A percentile compares a stretch with the other conserved stretches of the same genome.
These are phyloP conservation scores for Aureobasidium uvarum DNA, from an alignment of 2,329 filamentous ascomycete species.

Conservation along the genomic window DNA sequence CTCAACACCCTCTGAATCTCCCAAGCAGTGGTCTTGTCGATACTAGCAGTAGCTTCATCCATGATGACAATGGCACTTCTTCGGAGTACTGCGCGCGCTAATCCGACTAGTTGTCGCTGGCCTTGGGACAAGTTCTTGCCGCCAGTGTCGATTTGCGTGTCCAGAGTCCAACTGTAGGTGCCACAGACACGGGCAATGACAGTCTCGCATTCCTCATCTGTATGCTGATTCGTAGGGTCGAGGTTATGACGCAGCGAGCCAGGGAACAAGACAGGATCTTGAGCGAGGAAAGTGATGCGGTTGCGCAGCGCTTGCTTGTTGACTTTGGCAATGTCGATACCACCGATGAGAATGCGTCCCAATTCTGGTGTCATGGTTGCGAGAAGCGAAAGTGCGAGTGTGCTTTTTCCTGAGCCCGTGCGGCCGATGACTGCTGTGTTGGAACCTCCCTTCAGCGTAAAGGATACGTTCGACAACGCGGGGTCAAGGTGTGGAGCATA, in stretches of 20 bases:
- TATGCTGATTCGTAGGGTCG: constrained; percentile 59
- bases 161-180: constrained; percentile 56
- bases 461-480: constrained; percentile 65
- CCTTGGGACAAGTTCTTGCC: constrained; percentile 64
- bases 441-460: constrained; percentile 74
- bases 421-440: constrained; percentile 77
- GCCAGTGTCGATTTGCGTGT: constrained; percentile 58
- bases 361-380: constrained; percentile 55
- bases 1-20: constrained; percentile 56
- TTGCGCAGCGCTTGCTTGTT: constrained; percentile 59
- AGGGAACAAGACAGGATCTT: constrained; percentile 65
- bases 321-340: constrained; percentile 59
- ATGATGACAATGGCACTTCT: constrained; percentile 62
- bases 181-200: constrained; percentile 56
- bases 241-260: constrained; percentile 62
- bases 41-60: constrained; percentile 65
- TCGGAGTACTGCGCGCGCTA: constrained; percentile 61
- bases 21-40: constrained; percentile 61
- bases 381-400: constrained; percentile 62
- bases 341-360: constrained; percentile 60
- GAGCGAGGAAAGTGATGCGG: constrained; percentile 64
- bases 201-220: constrained; percentile 53
- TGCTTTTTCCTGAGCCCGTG: constrained; percentile 81
- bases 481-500: constrained; percentile 78
- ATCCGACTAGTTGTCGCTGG: constrained; percentile 63